Conservation (phyloP, 768 basidiomycete genomes). For the Floccularia luteovirens region DNA sequence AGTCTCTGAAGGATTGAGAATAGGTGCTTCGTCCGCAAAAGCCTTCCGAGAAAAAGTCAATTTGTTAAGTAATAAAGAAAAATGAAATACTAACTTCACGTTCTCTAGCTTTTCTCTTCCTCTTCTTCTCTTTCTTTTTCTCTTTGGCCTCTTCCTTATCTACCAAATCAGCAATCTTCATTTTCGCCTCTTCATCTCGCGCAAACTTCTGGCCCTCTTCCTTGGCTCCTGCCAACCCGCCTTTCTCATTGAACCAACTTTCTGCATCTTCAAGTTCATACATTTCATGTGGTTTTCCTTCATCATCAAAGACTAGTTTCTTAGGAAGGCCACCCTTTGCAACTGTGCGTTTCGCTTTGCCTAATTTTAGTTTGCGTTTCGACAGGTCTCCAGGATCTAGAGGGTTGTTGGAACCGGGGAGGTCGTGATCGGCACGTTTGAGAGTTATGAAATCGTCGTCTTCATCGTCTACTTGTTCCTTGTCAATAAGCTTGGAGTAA, state of each 20-base stretch:
- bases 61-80: conserved; percentile 1
- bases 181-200: conserved; percentile 62
- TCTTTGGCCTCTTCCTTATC: conserved; percentile 84
- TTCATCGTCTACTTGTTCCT: conserved; percentile 32
- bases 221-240: conserved; percentile 56
- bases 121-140: conserved; percentile 88
- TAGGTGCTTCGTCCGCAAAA: conserved; percentile 22
- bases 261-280: conserved; percentile 79
- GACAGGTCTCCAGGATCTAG: conserved; percentile 49
- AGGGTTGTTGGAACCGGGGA: conserved; percentile 26
- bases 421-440: conserved; percentile 83
- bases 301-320: conserved; percentile 89
- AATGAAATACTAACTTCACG: conserved; percentile 25
- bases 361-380: conserved; percentile 78
- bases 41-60: conserved; percentile 12
- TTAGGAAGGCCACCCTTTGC: conserved; percentile 53
- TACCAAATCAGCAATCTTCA: conserved; percentile 59
- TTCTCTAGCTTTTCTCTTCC: conserved; percentile 82
- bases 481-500: conserved; percentile 83
- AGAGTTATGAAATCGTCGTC: conserved; percentile 90
- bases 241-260: conserved; percentile 58
- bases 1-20: conserved; percentile 25
- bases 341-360: conserved; percentile 65
- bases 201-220: conserved; percentile 66
- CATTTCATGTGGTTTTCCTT: conserved; percentile 70